Evolutionary conservation across 2,329 filamentous ascomycete species (phyloP).

Genomic region (Neonectria neomacrospora): DNA sequence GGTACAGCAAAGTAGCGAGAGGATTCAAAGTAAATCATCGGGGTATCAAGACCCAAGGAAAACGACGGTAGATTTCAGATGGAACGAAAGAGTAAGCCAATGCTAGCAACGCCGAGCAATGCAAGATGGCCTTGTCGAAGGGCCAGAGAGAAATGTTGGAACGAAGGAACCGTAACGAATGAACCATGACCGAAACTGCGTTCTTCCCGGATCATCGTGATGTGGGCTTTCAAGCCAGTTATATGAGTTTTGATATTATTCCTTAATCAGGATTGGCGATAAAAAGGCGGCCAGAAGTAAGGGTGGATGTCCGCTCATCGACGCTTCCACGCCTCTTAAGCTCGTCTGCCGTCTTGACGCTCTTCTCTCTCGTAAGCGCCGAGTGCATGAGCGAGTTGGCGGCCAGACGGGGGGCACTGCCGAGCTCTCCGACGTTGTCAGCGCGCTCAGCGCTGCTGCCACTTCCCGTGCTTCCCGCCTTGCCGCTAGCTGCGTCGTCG

Average conservation of each 20-base stretch:
- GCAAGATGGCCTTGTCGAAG: constrained; percentile 33
- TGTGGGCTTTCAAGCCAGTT: constrained; percentile 24
- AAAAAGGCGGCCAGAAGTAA: constrained; percentile 78
- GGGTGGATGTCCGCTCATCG: constrained; percentile 82
- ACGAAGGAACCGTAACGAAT: constrained; percentile 28
- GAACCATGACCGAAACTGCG: constrained; percentile 28
- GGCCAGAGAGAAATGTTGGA: constrained; percentile 28
- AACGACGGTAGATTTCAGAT: constrained; percentile 37
- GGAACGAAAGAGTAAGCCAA: constrained; percentile 37
- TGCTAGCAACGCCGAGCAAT: constrained; percentile 45
- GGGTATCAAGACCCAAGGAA: constrained; percentile 42
- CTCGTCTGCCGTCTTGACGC: constrained; percentile 75
- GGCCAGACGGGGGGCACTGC: constrained; percentile 61
- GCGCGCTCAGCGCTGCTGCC: constrained; percentile 69
- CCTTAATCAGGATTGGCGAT: constrained; percentile 84
- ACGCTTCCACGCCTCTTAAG: constrained; percentile 82
- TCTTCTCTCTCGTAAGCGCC: constrained; percentile 71
- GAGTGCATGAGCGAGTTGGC: constrained; percentile 69
- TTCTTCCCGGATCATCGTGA: constrained; percentile 31
- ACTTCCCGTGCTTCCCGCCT: constrained; percentile 63
- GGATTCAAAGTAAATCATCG: constrained; percentile 31
- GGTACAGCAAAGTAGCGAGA: constrained; percentile 39
- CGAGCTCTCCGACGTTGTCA: constrained; percentile 69
- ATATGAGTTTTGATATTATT: constrained; percentile 18
- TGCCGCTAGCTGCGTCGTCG: constrained; percentile 59